These are phyloP conservation scores for Gautieria morchelliformis DNA, from an alignment of 768 basidiomycete genomes.

Conservation along the genomic window DNA sequence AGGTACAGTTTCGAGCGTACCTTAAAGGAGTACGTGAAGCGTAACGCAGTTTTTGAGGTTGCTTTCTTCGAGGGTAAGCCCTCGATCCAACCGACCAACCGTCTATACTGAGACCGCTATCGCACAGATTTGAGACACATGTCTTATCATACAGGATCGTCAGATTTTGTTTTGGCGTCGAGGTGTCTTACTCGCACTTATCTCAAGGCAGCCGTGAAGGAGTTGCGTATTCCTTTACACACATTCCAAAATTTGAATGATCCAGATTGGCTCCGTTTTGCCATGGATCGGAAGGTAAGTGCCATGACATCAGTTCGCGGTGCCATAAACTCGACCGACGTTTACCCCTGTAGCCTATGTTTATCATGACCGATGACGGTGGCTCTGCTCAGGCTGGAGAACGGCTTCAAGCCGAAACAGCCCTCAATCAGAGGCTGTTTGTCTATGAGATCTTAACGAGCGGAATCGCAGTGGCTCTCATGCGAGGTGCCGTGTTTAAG, in stretches of 20 bases:
- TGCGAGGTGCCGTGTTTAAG: slow-evolving; percentile 47
- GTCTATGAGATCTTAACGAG: slow-evolving; percentile 38
- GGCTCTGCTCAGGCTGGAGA: slow-evolving; percentile 19
- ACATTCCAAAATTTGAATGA: slow-evolving; percentile 38
- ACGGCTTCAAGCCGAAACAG: slow-evolving; percentile 16
- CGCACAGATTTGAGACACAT: slow-evolving; percentile 35
- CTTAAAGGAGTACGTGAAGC: slow-evolving; percentile 36
- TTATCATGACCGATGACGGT: slow-evolving; percentile 50
- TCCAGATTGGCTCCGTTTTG: slow-evolving; percentile 31
- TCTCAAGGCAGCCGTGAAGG: slow-evolving; percentile 37
- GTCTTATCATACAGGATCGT: slow-evolving; percentile 29
- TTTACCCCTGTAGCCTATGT: slow-evolving; percentile 46
- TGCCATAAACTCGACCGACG: not conserved
- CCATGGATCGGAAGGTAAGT: slow-evolving; percentile 27
- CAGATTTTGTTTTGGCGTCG: slow-evolving; percentile 31
- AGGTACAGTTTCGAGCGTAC: slow-evolving; percentile 42
- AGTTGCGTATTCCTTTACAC: slow-evolving; percentile 32
- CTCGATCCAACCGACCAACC: not conserved
- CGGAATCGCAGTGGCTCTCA: slow-evolving; percentile 40
- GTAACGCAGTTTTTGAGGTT: slow-evolving; percentile 49
- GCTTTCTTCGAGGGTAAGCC: slow-evolving; percentile 50
- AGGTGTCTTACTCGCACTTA: slow-evolving; percentile 42
- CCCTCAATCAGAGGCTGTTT: slow-evolving; percentile 40
- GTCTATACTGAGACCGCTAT: not conserved
- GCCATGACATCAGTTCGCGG: not conserved